These are phyloP conservation scores for Lentinula novae-zelandiae DNA, from an alignment of 1,284 basidiomycete genomes.

Conservation along the genomic window DNA sequence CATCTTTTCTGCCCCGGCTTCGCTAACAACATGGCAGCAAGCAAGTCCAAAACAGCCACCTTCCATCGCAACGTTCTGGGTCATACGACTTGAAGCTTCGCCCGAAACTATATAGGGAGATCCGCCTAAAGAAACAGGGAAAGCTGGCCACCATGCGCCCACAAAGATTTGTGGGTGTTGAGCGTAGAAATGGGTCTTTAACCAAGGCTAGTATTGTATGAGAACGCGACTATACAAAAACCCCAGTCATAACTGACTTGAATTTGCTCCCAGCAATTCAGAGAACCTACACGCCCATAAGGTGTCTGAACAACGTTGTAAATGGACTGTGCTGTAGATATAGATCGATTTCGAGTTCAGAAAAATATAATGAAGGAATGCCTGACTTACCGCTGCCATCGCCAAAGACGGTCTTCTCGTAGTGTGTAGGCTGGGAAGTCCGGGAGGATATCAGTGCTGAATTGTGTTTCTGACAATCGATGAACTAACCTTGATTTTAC, in stretches of 20 bases:
- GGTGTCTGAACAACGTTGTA: slow-evolving; percentile 28
- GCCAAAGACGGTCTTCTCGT: slow-evolving; percentile 28
- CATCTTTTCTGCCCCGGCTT: slow-evolving; percentile 25
- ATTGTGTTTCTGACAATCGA: neutral
- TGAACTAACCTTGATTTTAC: slow-evolving; percentile 28
- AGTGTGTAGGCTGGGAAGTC: slow-evolving; percentile 13
- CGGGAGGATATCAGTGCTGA: slow-evolving; percentile 19
- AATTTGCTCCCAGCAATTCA: slow-evolving; percentile 31
- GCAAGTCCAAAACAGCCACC: slow-evolving; percentile 26
- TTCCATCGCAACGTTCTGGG: slow-evolving; percentile 24
- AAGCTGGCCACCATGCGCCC: slow-evolving; percentile 26
- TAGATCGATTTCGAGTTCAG: neutral
- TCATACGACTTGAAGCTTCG: slow-evolving; percentile 24
- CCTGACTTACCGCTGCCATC: slow-evolving; percentile 20
- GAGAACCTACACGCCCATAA: slow-evolving; percentile 25
- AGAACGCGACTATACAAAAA: neutral
- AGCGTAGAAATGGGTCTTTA: slow-evolving; percentile 27
- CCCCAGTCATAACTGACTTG: slow-evolving; percentile 16
- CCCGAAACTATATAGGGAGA: slow-evolving; percentile 26
- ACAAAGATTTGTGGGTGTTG: slow-evolving; percentile 27
- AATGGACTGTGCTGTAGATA: slow-evolving; percentile 22
- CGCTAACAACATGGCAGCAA: slow-evolving; percentile 24
- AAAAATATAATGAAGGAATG: neutral
- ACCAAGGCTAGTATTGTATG: slow-evolving; percentile 20
- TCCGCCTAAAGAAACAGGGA: neutral